Conservation (phyloP, 1,139 yeast genomes). For the Saccharomyces pastorianus region DNA sequence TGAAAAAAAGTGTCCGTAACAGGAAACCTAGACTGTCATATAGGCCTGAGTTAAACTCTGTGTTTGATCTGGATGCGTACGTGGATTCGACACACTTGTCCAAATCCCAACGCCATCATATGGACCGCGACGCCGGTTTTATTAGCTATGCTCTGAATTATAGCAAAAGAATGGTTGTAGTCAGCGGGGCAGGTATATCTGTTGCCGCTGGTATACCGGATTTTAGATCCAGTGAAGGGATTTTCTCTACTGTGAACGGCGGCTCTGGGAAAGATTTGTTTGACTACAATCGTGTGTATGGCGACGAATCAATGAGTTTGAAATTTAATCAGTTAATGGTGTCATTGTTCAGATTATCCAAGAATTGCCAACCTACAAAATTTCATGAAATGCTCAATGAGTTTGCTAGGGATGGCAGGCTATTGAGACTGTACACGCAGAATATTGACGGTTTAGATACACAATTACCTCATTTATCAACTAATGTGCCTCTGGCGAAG, state of each 20-base stretch:
- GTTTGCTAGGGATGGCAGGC: conserved; percentile 53
- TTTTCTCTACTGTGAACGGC: conserved; percentile 56
- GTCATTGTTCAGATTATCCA: conserved; percentile 50
- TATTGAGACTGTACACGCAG: conserved; percentile 69
- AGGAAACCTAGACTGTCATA: conserved; percentile 37
- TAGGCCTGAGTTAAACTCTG: conserved; percentile 38
- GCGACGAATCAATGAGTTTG: conserved; percentile 51
- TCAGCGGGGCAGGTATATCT: conserved; percentile 86
- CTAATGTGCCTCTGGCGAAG: conserved; percentile 40
- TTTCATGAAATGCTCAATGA: conserved; percentile 59
- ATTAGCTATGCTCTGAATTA: conserved; percentile 41
- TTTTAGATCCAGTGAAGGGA: conserved; percentile 70
- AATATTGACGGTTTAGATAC: conserved; percentile 47
- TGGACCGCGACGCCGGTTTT: conserved; percentile 35
- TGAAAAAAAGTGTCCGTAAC: conserved; percentile 8
- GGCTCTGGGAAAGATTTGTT: conserved; percentile 72
- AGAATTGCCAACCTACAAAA: conserved; percentile 56
- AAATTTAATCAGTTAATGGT: conserved; percentile 70
- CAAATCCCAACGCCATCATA: conserved; percentile 18
- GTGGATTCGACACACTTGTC: conserved; percentile 27
- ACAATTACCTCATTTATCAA: conserved; percentile 39
- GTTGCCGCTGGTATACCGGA: conserved; percentile 91
- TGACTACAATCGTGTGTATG: conserved; percentile 63
- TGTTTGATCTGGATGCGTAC: conserved; percentile 33
- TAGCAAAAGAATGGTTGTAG: conserved; percentile 42